phyloP scores from a whole-genome alignment of 768 basidiomycete genomes.

The Phaffia australis region DNA sequence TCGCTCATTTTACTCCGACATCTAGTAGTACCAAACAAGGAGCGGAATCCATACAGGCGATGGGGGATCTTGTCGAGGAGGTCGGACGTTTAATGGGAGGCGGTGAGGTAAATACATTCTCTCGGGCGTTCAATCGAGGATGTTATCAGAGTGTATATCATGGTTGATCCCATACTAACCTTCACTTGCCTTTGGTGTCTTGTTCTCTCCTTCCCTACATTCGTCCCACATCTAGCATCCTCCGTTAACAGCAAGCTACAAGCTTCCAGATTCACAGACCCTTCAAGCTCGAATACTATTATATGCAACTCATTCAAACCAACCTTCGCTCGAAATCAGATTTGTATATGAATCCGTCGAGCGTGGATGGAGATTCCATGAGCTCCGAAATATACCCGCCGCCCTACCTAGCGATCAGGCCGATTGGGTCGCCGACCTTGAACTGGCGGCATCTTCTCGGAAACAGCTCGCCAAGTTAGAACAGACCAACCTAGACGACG shows the following conservation, averaged over 20 bases:
- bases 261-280: conserved; percentile 13
- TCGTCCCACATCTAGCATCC: conserved; percentile 15
- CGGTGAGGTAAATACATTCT: conserved; percentile 9
- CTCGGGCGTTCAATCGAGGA: not conserved
- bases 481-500: conserved; percentile 8
- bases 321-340: conserved; percentile 2
- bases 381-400: not conserved
- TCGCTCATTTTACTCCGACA: conserved; percentile 30
- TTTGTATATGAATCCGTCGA: conserved; percentile 15
- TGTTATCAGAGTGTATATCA: not conserved
- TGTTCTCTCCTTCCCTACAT: not conserved
- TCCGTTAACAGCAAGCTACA: conserved; percentile 8
- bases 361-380: conserved; percentile 15
- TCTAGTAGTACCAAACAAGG: conserved; percentile 19
- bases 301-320: conserved; percentile 1
- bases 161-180: not conserved
- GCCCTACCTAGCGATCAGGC: not conserved
- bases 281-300: conserved; percentile 18
- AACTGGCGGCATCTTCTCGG: conserved; percentile 1
- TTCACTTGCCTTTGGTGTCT: not conserved
- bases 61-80: conserved; percentile 12
- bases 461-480: conserved; percentile 2
- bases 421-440: not conserved
- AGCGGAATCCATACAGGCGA: not conserved
- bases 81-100: conserved; percentile 19